phyloP scores from a whole-genome alignment of 129 eudicot genomes.

The Silybum marianum region DNA sequence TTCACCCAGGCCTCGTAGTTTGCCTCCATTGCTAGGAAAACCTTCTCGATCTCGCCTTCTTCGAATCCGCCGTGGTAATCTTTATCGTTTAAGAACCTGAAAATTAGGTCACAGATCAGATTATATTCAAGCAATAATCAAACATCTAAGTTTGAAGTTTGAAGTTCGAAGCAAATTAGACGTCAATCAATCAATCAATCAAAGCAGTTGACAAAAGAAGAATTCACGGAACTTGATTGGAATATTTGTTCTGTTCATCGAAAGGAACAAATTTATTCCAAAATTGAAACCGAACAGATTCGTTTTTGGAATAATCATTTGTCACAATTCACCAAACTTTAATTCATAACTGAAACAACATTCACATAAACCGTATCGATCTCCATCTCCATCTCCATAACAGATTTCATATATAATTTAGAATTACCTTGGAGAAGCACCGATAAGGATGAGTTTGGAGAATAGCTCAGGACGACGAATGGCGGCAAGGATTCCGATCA shows the following conservation, averaged over 20 bases:
- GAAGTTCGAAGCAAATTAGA: not conserved
- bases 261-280: constrained; percentile 6
- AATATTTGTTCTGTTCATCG: not conserved
- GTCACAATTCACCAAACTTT: not conserved
- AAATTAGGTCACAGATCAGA: not conserved
- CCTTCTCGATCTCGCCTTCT: constrained; percentile 70
- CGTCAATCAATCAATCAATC: not conserved
- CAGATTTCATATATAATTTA: not conserved
- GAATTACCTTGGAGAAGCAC: constrained; percentile 87
- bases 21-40: constrained; percentile 84
- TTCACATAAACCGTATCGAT: constrained; percentile 2
- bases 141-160: no score
- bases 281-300: not conserved
- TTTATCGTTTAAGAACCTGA: constrained; percentile 74
- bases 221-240: not conserved
- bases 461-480: constrained; percentile 86
- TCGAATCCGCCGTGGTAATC: constrained; percentile 97
- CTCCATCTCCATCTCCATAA: constrained; percentile 5
- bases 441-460: constrained; percentile 83
- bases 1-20: constrained; percentile 90
- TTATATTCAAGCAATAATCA: no score
- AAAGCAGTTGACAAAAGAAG: not conserved
- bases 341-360: not conserved
- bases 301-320: not conserved
- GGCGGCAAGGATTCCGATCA: constrained; percentile 92